Evolutionary conservation across 208 protist species (phyloP).

Genomic region (Strigomonas culicis): DNA sequence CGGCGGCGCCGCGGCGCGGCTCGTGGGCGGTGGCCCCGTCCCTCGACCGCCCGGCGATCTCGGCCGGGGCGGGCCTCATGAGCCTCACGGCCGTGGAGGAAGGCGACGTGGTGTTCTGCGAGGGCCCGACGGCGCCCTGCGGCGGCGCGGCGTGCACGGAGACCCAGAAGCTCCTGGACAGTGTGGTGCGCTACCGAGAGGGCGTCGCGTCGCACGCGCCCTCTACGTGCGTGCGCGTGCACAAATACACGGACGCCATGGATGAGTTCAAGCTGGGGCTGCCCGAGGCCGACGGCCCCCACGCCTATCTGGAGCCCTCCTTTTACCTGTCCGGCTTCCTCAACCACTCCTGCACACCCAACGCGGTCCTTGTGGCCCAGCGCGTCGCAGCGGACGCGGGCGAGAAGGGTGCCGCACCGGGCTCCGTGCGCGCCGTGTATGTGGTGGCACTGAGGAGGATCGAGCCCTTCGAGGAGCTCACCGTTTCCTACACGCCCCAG

Average conservation of each 20-base stretch:
- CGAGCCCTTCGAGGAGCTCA: slow-evolving; percentile 59
- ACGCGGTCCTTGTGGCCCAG: slow-evolving; percentile 42
- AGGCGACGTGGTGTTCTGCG: background rate
- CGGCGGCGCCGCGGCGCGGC: background rate
- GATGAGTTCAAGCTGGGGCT: slow-evolving; percentile 21
- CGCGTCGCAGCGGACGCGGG: background rate
- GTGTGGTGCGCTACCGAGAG: too few relatives aligned
- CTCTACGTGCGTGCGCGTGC: too few relatives aligned
- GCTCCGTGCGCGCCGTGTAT: too few relatives aligned
- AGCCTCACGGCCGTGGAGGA: background rate
- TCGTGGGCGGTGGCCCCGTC: background rate
- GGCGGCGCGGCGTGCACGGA: background rate
- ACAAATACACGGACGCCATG: slow-evolving; percentile 1
- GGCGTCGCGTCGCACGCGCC: too few relatives aligned
- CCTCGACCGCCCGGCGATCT: background rate
- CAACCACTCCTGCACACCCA: slow-evolving; percentile 64
- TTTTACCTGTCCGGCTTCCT: slow-evolving; percentile 22
- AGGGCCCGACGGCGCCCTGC: background rate
- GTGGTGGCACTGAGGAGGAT: slow-evolving; percentile 60
- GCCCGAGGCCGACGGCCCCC: background rate
- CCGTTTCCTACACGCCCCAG: slow-evolving; percentile 57
- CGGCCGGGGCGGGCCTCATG: too few relatives aligned
- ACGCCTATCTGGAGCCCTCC: background rate
- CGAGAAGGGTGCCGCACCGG: background rate
- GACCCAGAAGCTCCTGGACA: too few relatives aligned